Evolutionary conservation across 345 rosid species (phyloP).

Genomic region (Melastoma malabathricum): DNA sequence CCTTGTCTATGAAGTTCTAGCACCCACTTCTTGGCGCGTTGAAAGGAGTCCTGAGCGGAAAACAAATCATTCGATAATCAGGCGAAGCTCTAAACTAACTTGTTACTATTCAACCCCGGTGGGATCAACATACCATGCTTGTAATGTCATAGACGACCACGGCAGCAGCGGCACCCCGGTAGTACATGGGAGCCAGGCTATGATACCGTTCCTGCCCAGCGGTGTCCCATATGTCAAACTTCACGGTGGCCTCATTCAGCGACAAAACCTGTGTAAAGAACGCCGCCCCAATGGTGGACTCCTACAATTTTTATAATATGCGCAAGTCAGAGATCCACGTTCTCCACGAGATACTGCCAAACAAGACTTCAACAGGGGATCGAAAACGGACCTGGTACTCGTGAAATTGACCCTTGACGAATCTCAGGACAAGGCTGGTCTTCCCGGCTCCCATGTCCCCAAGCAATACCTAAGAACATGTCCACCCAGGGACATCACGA

Average conservation of each 20-base stretch:
- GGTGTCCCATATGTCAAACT: no score
- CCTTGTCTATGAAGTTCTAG: slow-evolving; percentile 63
- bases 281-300: no score
- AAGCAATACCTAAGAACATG: slow-evolving; percentile 30
- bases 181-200: no score
- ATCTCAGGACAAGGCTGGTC: slow-evolving; percentile 45
- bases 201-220: no score
- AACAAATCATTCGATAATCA: no score
- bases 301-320: background rate
- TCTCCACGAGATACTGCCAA: background rate
- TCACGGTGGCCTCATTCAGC: no score
- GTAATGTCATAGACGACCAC: no score
- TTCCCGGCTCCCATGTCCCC: slow-evolving; percentile 60
- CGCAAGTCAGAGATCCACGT: background rate
- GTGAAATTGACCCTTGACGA: slow-evolving; percentile 46
- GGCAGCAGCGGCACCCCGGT: no score
- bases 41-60: slow-evolving; percentile 41
- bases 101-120: no score
- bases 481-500: background rate
- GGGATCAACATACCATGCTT: no score
- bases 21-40: slow-evolving; percentile 55
- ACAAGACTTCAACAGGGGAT: background rate
- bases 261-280: no score
- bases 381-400: slow-evolving; percentile 37
- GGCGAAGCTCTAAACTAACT: no score